A percentile compares a stretch with the other conserved stretches of the same genome.
These are phyloP conservation scores for Bauhinia variegata DNA, from an alignment of 306 rosid species.

Conservation along the genomic window DNA sequence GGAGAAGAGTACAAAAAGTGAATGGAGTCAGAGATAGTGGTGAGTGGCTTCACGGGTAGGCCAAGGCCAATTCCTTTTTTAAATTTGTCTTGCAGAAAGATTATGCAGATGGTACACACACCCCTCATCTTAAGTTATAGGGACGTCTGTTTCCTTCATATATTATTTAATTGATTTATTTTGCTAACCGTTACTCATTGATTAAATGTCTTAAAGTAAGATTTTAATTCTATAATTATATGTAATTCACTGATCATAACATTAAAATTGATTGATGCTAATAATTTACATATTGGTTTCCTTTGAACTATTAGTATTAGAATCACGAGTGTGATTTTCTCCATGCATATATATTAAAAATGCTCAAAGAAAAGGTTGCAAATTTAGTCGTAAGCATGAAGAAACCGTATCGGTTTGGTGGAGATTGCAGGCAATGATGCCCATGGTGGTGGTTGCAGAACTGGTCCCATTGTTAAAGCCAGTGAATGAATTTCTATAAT, in stretches of 20 bases:
- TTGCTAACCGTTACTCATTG: not conserved
- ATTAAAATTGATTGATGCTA: no score
- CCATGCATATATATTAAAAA: no score
- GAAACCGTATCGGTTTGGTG: slow-evolving; percentile 28
- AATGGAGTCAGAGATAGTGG: slow-evolving; percentile 25
- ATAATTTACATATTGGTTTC: no score
- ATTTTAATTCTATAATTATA: no score
- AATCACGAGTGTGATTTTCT: no score
- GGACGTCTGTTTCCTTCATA: slow-evolving; percentile 21
- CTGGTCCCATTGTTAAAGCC: slow-evolving; percentile 37
- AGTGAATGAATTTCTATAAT: slow-evolving; percentile 32
- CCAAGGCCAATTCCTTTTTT: slow-evolving; percentile 18
- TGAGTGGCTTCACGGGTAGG: slow-evolving; percentile 48
- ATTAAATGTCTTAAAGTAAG: no score
- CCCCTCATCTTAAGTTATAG: no score
- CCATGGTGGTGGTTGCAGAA: slow-evolving; percentile 42
- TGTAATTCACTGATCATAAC: no score
- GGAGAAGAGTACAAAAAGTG: slow-evolving; percentile 5
- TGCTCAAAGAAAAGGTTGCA: not conserved
- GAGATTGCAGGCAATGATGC: slow-evolving; percentile 30
- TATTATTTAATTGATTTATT: slow-evolving; percentile 2
- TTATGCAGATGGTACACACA: no score
- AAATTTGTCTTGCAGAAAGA: no score
- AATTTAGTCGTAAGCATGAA: slow-evolving; percentile 12
- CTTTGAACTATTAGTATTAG: no score